These are phyloP conservation scores for Populus tomentosa DNA, from an alignment of 441 rosid species.

Conservation along the genomic window DNA sequence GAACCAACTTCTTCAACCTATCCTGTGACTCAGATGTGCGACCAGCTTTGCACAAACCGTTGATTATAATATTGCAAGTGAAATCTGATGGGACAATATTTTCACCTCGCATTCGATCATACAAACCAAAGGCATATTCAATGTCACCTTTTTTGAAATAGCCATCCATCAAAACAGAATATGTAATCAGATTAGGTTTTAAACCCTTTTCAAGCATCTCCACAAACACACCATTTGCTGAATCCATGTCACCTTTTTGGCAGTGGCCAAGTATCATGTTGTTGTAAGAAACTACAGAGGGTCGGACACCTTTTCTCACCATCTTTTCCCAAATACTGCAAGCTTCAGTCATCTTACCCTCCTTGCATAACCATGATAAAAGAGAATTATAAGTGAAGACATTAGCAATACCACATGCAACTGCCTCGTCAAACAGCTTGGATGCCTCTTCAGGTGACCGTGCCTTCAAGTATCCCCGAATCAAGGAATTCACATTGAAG, in stretches of 20 bases:
- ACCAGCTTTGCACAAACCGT: slow-evolving; percentile 61
- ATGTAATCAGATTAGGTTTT: slow-evolving; percentile 55
- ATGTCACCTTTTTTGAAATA: slow-evolving; percentile 48
- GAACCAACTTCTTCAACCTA: slow-evolving; percentile 35
- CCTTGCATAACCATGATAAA: slow-evolving; percentile 44
- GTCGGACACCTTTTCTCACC: slow-evolving; percentile 36
- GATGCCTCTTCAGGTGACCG: slow-evolving; percentile 36
- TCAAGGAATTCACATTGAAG: slow-evolving; percentile 45
- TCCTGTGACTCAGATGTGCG: slow-evolving; percentile 47
- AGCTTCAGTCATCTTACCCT: slow-evolving; percentile 48
- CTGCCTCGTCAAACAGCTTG: slow-evolving; percentile 44
- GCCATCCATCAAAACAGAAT: slow-evolving; percentile 57
- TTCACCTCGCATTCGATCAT: slow-evolving; percentile 44
- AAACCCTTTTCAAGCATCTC: slow-evolving; percentile 41
- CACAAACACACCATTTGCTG: slow-evolving; percentile 33
- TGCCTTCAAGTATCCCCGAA: slow-evolving; percentile 46
- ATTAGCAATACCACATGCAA: slow-evolving; percentile 37
- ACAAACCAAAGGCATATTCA: slow-evolving; percentile 37
- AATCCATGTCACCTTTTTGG: slow-evolving; percentile 39
- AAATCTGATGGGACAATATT: slow-evolving; percentile 47
- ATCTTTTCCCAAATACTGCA: slow-evolving; percentile 51
- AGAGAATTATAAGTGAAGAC: slow-evolving; percentile 43
- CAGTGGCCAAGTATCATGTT: slow-evolving; percentile 59
- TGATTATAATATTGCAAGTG: slow-evolving; percentile 49
- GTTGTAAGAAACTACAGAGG: slow-evolving; percentile 53